Evolutionary conservation across 805 yeast genomes (phyloP).

Genomic region (Ogataea chonburiensis): DNA sequence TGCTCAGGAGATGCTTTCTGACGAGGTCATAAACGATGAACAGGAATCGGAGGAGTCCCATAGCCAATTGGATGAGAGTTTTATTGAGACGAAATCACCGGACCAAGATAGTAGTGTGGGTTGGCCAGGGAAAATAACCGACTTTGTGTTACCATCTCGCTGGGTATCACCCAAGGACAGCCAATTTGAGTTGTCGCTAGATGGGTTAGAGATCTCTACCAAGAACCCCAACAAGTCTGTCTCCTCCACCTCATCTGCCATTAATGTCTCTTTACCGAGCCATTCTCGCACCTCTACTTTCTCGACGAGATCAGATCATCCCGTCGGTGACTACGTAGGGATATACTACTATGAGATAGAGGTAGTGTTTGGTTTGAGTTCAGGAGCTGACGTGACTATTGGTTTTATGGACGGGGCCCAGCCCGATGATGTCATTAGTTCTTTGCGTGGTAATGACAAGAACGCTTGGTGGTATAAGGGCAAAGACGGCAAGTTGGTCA

Average conservation of each 20-base stretch:
- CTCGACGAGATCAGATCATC: conserved; percentile 34
- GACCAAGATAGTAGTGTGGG: conserved; percentile 1
- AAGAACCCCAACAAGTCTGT: conserved; percentile 21
- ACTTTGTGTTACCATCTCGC: conserved; percentile 23
- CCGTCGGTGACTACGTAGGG: conserved; percentile 42
- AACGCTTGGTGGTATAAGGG: conserved; percentile 55
- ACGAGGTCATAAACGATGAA: conserved; percentile 14
- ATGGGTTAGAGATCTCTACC: conserved; percentile 28
- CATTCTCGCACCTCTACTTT: conserved; percentile 17
- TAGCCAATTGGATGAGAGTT: conserved; percentile 11
- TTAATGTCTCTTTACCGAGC: conserved; percentile 10
- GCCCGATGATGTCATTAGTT: conserved; percentile 26
- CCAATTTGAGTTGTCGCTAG: conserved; percentile 20
- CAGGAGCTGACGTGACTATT: conserved; percentile 42
- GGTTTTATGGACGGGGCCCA: conserved; percentile 42
- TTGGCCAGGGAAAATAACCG: conserved; percentile 8
- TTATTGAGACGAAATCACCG: conserved; percentile 12
- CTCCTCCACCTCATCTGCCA: conserved; percentile 10
- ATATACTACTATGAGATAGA: conserved; percentile 53
- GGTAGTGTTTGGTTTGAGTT: conserved; percentile 34
- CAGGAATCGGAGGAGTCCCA: conserved; percentile 2
- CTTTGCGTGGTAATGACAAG: conserved; percentile 47
- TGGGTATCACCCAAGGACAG: conserved; percentile 26
- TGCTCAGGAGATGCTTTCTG: conserved; percentile 3
- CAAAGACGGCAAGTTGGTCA: conserved; percentile 44